Percentiles rank a stretch among this genome's conserved stretches.
phyloP scores from a whole-genome alignment of 148 eudicot species.

The Polygonum maritimum region DNA sequence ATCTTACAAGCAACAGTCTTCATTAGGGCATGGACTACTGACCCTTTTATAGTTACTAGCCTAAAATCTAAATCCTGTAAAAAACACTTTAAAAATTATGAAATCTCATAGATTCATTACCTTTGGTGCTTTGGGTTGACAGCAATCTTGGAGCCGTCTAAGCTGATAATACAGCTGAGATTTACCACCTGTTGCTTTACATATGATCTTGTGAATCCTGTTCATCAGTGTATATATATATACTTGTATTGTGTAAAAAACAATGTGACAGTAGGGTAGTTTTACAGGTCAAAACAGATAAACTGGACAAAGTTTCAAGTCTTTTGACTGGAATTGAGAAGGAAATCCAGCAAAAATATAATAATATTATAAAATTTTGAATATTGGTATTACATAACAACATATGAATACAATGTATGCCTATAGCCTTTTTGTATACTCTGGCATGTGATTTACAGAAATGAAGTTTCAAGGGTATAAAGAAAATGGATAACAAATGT shows the following conservation, averaged over 20 bases:
- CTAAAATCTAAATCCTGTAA: no score
- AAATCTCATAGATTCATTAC: no score
- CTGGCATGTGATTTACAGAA: not conserved
- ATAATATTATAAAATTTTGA: not conserved
- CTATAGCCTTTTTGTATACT: not conserved
- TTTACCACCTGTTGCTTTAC: not conserved
- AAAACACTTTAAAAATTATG: no score
- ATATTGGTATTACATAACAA: no score
- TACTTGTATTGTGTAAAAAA: not conserved
- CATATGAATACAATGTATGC: not conserved
- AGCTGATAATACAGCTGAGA: slow-evolving; percentile 2
- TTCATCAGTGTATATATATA: not conserved
- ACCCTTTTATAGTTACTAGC: no score
- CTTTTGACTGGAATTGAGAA: not conserved
- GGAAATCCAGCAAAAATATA: not conserved
- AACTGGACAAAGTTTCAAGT: not conserved
- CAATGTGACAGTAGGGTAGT: not conserved
- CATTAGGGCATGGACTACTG: no score
- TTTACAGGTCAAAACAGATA: not conserved
- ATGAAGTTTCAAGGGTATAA: not conserved
- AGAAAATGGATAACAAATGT: no score
- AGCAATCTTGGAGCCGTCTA: not conserved
- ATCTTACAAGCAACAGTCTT: not conserved
- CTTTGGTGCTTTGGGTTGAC: not conserved
- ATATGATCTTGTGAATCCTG: not conserved